These are phyloP conservation scores for Lactifluus pinguis DNA, from an alignment of 768 basidiomycete genomes.

Conservation along the genomic window DNA sequence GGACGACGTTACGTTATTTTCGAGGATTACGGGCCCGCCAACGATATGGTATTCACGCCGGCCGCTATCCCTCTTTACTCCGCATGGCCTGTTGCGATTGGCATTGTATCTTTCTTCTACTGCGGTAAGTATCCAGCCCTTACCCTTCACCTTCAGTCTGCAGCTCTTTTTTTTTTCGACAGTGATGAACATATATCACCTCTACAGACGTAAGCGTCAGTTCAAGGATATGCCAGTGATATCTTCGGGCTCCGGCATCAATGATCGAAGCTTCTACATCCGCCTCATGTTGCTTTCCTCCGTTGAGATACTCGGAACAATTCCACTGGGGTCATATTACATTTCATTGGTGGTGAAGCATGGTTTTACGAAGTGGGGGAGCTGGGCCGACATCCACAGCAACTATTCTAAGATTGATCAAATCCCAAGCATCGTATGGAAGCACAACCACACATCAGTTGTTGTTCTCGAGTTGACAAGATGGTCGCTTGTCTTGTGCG, in stretches of 20 bases:
- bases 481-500: conserved; percentile 33
- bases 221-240: conserved; percentile 23
- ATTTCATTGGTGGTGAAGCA: too few relatives aligned
- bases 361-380: conserved; percentile 31
- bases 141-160: neutral
- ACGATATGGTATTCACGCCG: conserved; percentile 26
- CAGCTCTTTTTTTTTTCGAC: neutral
- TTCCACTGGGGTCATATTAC: conserved; percentile 18
- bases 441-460: conserved; percentile 6
- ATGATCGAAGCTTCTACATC: conserved; percentile 36
- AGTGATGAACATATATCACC: conserved; percentile 24
- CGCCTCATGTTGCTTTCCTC: conserved; percentile 30
- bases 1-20: conserved; percentile 42
- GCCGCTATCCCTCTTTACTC: conserved; percentile 25
- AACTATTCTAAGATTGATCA: conserved; percentile 34
- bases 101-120: conserved; percentile 28
- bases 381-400: conserved; percentile 44
- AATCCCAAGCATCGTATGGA: conserved; percentile 33
- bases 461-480: conserved; percentile 29
- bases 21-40: conserved; percentile 41
- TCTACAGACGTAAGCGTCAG: conserved; percentile 22
- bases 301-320: conserved; percentile 26
- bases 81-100: conserved; percentile 21
- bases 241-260: conserved; percentile 27
- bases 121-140: conserved; percentile 26